Conservation (phyloP, 495 filamentous ascomycete genomes). For the Xylaria castorea region DNA sequence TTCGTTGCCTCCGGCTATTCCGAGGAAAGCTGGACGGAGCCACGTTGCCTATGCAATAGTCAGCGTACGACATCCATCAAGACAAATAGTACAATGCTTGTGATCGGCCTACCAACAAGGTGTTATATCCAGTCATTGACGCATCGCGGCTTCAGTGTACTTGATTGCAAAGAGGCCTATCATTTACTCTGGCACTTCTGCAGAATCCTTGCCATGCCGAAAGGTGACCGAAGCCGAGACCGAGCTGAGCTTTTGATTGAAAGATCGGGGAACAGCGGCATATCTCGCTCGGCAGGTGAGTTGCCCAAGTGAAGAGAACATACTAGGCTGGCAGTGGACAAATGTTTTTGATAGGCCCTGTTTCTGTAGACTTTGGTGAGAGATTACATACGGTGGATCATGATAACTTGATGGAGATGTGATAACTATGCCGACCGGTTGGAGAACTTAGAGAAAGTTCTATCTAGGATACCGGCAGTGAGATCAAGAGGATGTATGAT, state of each 20-base stretch:
- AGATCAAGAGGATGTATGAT: background rate
- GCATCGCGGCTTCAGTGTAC: background rate
- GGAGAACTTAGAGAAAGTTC: slow-evolving; percentile 2
- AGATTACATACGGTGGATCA: background rate
- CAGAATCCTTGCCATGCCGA: background rate
- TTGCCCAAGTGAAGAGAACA: background rate
- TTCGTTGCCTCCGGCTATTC: slow-evolving; percentile 1
- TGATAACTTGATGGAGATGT: background rate
- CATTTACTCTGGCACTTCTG: background rate
- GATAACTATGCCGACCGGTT: background rate
- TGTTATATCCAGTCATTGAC: background rate
- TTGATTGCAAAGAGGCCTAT: background rate
- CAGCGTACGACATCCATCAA: slow-evolving; percentile 4
- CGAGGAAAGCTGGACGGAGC: background rate
- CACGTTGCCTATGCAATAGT: background rate
- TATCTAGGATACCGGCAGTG: background rate
- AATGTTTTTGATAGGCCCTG: too few relatives aligned
- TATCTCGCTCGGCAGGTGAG: background rate
- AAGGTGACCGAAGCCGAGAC: background rate
- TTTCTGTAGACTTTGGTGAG: background rate
- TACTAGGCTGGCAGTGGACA: too few relatives aligned
- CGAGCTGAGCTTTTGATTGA: background rate
- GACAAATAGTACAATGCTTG: background rate
- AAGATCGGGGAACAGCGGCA: slow-evolving; percentile 21
- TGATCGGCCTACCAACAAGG: slow-evolving; percentile 10